These are phyloP conservation scores for Lolium rigidum DNA, from an alignment of 176 grass and related monocot genomes.

Conservation along the genomic window DNA sequence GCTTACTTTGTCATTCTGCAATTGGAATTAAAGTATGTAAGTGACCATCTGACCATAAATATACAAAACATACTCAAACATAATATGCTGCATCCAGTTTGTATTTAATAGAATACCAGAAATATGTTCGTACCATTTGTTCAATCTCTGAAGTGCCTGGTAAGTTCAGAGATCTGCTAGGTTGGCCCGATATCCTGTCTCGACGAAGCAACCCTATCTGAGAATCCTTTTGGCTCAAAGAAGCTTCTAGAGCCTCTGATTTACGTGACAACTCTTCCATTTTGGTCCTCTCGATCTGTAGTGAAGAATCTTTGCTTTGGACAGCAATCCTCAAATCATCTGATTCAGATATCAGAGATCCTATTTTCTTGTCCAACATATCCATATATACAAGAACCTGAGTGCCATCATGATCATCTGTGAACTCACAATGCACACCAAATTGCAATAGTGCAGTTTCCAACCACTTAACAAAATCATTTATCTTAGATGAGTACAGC, in stretches of 20 bases:
- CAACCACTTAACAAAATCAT: slow-evolving; percentile 73
- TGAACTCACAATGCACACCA: slow-evolving; percentile 48
- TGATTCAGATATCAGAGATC: slow-evolving; percentile 65
- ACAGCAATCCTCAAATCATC: slow-evolving; percentile 64
- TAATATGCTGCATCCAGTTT: slow-evolving; percentile 17
- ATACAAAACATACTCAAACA: slow-evolving; percentile 10
- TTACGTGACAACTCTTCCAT: slow-evolving; percentile 69
- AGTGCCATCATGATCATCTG: slow-evolving; percentile 55
- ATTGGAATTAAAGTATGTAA: slow-evolving; percentile 20
- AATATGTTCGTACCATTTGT: slow-evolving; percentile 63
- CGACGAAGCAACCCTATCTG: slow-evolving; percentile 63
- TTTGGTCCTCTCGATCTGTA: slow-evolving; percentile 76
- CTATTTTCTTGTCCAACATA: slow-evolving; percentile 77
- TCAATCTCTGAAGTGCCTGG: slow-evolving; percentile 82
- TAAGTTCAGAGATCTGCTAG: slow-evolving; percentile 57
- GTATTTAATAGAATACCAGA: slow-evolving; percentile 12
- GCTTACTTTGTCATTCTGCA: slow-evolving; percentile 76
- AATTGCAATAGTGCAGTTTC: slow-evolving; percentile 67
- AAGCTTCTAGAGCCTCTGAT: slow-evolving; percentile 80
- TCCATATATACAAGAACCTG: slow-evolving; percentile 69
- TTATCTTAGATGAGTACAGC: slow-evolving; percentile 65
- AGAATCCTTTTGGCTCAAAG: slow-evolving; percentile 68
- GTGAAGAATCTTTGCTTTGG: slow-evolving; percentile 85
- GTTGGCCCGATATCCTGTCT: slow-evolving; percentile 54
- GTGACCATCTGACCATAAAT: slow-evolving; percentile 22